These are phyloP conservation scores for Scalesia atractyloides DNA, from an alignment of 129 eudicot genomes.

Conservation along the genomic window DNA sequence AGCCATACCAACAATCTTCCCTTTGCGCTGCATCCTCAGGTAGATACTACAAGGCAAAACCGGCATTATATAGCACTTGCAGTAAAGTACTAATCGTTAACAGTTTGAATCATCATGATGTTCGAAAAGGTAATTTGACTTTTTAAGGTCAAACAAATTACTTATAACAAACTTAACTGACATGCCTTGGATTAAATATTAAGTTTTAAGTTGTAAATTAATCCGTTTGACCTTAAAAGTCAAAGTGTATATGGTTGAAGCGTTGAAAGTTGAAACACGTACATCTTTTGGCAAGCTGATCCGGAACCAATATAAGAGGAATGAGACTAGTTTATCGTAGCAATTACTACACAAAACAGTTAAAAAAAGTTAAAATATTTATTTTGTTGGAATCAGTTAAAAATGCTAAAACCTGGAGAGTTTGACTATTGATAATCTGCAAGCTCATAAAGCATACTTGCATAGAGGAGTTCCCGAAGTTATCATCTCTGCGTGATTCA, in stretches of 20 bases:
- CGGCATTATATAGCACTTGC: constrained; percentile 13
- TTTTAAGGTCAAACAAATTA: constrained; percentile 17
- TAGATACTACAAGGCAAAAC: constrained; percentile 44
- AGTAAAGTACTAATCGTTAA: background rate
- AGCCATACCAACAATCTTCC: constrained; percentile 94
- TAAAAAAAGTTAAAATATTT: background rate
- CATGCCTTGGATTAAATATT: constrained; percentile 2
- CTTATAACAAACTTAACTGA: background rate
- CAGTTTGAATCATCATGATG: background rate
- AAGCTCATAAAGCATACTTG: constrained; percentile 49
- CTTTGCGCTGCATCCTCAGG: constrained; percentile 63
- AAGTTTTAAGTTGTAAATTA: background rate
- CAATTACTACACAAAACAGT: constrained; percentile 59
- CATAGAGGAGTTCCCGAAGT: constrained; percentile 65
- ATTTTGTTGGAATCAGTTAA: background rate
- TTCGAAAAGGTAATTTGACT: constrained; percentile 1
- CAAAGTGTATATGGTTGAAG: background rate
- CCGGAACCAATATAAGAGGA: constrained; percentile 86
- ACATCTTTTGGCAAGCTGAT: constrained; percentile 69
- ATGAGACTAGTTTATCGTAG: constrained; percentile 72
- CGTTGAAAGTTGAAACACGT: constrained; percentile 32
- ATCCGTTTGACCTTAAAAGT: constrained; percentile 16
- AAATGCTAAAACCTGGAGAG: background rate
- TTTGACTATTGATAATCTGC: constrained; percentile 12
- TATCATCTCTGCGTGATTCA: constrained; percentile 67